These are phyloP conservation scores for Colletotrichum sansevieriae DNA, from an alignment of 2,329 filamentous ascomycete genomes.

Conservation along the genomic window DNA sequence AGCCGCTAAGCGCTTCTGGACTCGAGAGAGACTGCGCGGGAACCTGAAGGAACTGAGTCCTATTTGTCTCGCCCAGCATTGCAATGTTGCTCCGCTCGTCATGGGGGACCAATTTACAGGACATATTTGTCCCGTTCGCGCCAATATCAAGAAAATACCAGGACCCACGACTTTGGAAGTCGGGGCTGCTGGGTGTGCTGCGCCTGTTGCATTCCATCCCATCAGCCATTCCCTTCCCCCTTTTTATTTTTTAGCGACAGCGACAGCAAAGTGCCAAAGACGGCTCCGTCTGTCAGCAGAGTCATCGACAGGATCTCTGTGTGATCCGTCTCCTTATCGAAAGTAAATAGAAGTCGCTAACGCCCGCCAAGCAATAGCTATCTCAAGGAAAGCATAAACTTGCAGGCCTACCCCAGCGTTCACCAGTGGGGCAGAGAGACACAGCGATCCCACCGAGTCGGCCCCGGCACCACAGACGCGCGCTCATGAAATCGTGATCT, in stretches of 20 bases:
- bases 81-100: not conserved
- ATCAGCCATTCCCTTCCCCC: not conserved
- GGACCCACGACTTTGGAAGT: conserved; percentile 3
- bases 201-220: conserved; percentile 18
- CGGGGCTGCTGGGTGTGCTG: conserved; percentile 7
- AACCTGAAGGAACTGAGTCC: conserved; percentile 21
- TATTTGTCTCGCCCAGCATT: not conserved
- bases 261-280: not conserved
- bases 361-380: conserved; percentile 33
- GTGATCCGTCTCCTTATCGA: not conserved
- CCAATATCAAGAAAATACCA: not conserved
- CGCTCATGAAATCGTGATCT: conserved; percentile 23
- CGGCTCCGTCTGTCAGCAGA: not conserved
- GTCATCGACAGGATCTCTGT: not conserved
- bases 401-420: conserved; percentile 37
- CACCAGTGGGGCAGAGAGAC: conserved; percentile 20
- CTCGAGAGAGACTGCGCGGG: conserved; percentile 38
- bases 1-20: conserved; percentile 40
- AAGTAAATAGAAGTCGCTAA: conserved; percentile 26
- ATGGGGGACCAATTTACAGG: conserved; percentile 21
- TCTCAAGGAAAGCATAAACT: conserved; percentile 27
- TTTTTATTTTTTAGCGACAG: not conserved
- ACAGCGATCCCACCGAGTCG: conserved; percentile 7
- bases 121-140: conserved; percentile 3
- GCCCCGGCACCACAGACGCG: conserved; percentile 4